A percentile compares a stretch with the other conserved stretches of the same genome.
phyloP scores from a whole-genome alignment of 345 rosid species.

The Sonneratia alba region DNA sequence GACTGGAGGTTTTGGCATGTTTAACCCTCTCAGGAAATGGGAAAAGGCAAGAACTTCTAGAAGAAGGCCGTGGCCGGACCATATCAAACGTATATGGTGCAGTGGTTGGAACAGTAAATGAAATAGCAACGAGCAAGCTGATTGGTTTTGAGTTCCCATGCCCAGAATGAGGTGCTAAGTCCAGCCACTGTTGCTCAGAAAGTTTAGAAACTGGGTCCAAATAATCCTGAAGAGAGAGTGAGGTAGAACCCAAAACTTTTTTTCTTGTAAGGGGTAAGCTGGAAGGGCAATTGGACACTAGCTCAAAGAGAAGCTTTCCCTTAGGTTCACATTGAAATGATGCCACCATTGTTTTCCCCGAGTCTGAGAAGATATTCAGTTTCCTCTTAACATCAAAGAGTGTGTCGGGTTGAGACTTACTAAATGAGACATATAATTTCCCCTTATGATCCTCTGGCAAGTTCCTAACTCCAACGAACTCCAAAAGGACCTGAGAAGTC shows the following conservation, averaged over 20 bases:
- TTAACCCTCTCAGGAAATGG: slow-evolving; percentile 39
- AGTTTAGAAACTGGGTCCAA: slow-evolving; percentile 58
- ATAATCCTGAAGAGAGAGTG: slow-evolving; percentile 49
- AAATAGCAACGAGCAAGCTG: slow-evolving; percentile 52
- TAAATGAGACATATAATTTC: slow-evolving; percentile 43
- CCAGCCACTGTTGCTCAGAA: slow-evolving; percentile 68
- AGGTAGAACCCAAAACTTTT: slow-evolving; percentile 48
- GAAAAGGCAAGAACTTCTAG: slow-evolving; percentile 51
- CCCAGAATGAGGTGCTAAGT: slow-evolving; percentile 39
- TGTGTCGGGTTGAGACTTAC: slow-evolving; percentile 62
- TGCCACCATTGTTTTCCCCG: slow-evolving; percentile 58
- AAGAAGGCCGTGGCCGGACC: slow-evolving; percentile 33
- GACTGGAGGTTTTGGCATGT: slow-evolving; percentile 33
- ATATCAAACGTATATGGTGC: slow-evolving; percentile 46
- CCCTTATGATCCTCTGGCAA: slow-evolving; percentile 59
- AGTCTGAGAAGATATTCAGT: slow-evolving; percentile 45
- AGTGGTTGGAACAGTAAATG: slow-evolving; percentile 52
- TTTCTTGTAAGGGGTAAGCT: slow-evolving; percentile 26
- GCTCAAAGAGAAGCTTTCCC: slow-evolving; percentile 73
- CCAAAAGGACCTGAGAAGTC: slow-evolving; percentile 43
- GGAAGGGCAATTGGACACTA: slow-evolving; percentile 47
- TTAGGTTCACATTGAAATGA: slow-evolving; percentile 67
- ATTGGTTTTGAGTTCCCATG: slow-evolving; percentile 31
- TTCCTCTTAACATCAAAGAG: slow-evolving; percentile 50
- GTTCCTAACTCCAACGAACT: slow-evolving; percentile 64